Percentiles rank a stretch among this genome's conserved stretches.
Evolutionary conservation across 192 early-diverging fungal species (phyloP).

Genomic region (Entomortierella beljakovae): DNA sequence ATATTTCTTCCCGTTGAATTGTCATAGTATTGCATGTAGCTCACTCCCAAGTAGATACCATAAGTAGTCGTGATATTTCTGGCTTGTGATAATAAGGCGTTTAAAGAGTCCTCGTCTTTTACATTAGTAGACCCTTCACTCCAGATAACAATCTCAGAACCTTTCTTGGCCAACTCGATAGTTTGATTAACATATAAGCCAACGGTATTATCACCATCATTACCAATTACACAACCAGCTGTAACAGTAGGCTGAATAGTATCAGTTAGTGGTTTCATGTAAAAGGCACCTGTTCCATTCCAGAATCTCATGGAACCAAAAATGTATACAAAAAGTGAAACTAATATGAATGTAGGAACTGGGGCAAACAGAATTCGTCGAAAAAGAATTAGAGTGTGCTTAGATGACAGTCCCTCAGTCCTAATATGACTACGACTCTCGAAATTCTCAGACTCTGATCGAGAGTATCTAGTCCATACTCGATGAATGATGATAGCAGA

Average conservation of each 20-base stretch:
- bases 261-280: slow-evolving; percentile 15
- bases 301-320: slow-evolving; percentile 53
- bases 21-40: slow-evolving; percentile 31
- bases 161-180: slow-evolving; percentile 20
- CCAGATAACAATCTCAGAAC: slow-evolving; percentile 54
- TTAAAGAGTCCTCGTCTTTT: not conserved
- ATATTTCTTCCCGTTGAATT: no score
- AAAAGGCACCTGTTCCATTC: slow-evolving; percentile 43
- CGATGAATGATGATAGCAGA: slow-evolving; percentile 27
- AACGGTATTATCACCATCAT: not conserved
- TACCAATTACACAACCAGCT: slow-evolving; percentile 46
- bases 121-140: slow-evolving; percentile 14
- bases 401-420: not conserved
- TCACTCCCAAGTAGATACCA: slow-evolving; percentile 41
- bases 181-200: slow-evolving; percentile 41
- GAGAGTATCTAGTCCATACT: slow-evolving; percentile 15
- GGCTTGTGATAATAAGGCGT: slow-evolving; percentile 5
- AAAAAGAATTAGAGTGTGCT: not conserved
- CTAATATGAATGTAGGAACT: slow-evolving; percentile 33
- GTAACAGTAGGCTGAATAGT: slow-evolving; percentile 34
- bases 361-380: slow-evolving; percentile 24
- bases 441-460: slow-evolving; percentile 5
- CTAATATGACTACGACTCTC: slow-evolving; percentile 16
- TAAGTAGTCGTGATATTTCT: slow-evolving; percentile 39
- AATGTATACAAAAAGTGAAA: slow-evolving; percentile 18